Evolutionary conservation across 1,139 yeast species (phyloP), one percentile per base, ranked within the genome.

Genomic region (Yamadazyma friedrichii): DNA sequence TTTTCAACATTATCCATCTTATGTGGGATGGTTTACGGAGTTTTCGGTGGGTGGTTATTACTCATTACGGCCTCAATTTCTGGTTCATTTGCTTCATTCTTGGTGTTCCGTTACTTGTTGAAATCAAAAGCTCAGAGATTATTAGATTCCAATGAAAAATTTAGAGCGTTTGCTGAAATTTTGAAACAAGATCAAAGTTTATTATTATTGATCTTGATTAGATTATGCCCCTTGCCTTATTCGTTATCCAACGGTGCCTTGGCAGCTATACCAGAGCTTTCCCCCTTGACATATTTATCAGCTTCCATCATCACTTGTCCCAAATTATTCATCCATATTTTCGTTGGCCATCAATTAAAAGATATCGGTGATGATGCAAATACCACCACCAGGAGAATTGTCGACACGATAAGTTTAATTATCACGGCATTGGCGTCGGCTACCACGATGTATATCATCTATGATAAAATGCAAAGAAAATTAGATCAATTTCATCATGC

Each of bases 141-240:
- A 43, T 61, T 76, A 31, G 70, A 76, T 39, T 62, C 73, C 11
- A 86, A 85, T 57, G 78, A 78, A 41, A 80, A 78, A 47, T 80
- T 93, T 50, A 76, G 82, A 48, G 91, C 96, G 1, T 77, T 93
- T 50, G 76, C 89, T 1, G 81, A 82, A 43, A 85, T 89, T 6
- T 63, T 93, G 47, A 67, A 65, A 41, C 87, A 82, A 49, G 85
- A 82, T 47, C 62, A 64, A 33, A 82, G 88, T 44, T 74, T 89
- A 45, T 59, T 80, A 46, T 62, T 93, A 33, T 64, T 93, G 41
- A 76, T 84, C 42, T 70, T 91, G 58, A 76, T 93, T 34, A 70
- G 97, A 42, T 63, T 91, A 44, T 88, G 97, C 52, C 98, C 98
- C 0, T 75, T 91, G 53, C 98, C 98, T 0, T 93, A 91, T 58